Percentiles rank a stretch among this genome's conserved stretches.
phyloP scores from a whole-genome alignment of 1,139 yeast genomes.

The Trichomonascaceae sp. region DNA sequence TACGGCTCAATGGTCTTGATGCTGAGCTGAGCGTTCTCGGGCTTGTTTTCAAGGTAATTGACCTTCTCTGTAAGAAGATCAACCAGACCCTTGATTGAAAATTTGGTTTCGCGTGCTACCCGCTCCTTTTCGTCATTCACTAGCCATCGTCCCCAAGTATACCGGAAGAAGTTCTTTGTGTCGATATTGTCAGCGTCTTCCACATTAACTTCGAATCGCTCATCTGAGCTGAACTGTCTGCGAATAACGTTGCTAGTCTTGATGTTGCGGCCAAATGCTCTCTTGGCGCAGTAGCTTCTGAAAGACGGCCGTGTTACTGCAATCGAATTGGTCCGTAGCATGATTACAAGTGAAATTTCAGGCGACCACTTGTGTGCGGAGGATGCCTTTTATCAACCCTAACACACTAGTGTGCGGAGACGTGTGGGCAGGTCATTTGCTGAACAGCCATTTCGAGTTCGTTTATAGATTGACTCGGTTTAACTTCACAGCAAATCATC shows the following conservation, averaged over 20 bases:
- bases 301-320: too few species aligned
- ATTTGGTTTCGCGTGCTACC: constrained; percentile 63
- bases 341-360: too few species aligned
- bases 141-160: constrained; percentile 94
- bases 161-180: constrained; percentile 66
- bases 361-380: too few species aligned
- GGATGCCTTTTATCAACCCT: too few species aligned
- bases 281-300: neutral
- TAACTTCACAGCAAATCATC: too few species aligned
- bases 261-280: constrained; percentile 1
- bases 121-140: constrained; percentile 63
- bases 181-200: constrained; percentile 52
- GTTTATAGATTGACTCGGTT: too few species aligned
- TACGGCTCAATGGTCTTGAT: constrained; percentile 67
- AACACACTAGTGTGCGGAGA: too few species aligned
- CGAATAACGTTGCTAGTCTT: constrained; percentile 5
- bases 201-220: neutral
- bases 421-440: too few species aligned
- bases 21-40: constrained; percentile 30
- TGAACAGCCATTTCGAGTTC: too few species aligned
- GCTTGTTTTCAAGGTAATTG: constrained; percentile 17
- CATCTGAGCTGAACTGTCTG: too few species aligned
- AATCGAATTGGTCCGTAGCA: too few species aligned
- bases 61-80: constrained; percentile 23
- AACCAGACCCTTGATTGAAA: constrained; percentile 62